Base-by-base conservation (phyloP, 257 asterid genomes). In the Perilla frutescens region DNA sequence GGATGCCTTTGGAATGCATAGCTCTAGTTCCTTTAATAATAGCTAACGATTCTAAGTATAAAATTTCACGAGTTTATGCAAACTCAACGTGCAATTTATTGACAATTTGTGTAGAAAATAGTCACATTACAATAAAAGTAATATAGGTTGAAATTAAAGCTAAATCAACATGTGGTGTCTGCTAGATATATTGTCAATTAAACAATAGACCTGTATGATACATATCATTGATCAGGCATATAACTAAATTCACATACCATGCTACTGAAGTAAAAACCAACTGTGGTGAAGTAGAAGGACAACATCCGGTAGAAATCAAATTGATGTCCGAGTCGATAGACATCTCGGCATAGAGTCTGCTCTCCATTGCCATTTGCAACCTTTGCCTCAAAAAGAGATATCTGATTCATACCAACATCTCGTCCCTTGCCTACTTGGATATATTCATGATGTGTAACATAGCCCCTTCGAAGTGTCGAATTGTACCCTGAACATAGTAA, bases 341-440 rank as follows among this genome's bases (percentile, higher is more conserved):
- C 94, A 76, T 95, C 99, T 77, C 99, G 96, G 71, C 99, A 86
- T 40, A 95, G 95, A 9, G 98, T 95, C 77, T 95, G 99, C 81
- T 95, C 99, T 75, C 98, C 99, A 73, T 95, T 95, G 34, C 99
- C 99, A 71, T 82, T 90, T 9, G 99, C 96, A 78, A 95, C 98
- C 81, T 95, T 95, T 26, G 99, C 98, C 91, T 95, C 99, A 62
- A 95, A 95, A 32, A 74, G 91, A 67, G 99, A 95, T 61, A 95
- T 95, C 80, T 92, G 99, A 83, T 95, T 95, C 97, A 95, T 89
- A 66, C 99, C 99, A 77, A 95, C 99, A 83, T 95, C 99, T 49
- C 99, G 87, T 8, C 98, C 99, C 87, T 95, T 95, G 63, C 99
- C 99, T 20, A 92, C 98, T 83, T 95, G 99, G 82, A 95, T 90